These are phyloP conservation scores for Paramyrothecium roridum DNA, from an alignment of 2,329 filamentous ascomycete genomes.

Conservation along the genomic window DNA sequence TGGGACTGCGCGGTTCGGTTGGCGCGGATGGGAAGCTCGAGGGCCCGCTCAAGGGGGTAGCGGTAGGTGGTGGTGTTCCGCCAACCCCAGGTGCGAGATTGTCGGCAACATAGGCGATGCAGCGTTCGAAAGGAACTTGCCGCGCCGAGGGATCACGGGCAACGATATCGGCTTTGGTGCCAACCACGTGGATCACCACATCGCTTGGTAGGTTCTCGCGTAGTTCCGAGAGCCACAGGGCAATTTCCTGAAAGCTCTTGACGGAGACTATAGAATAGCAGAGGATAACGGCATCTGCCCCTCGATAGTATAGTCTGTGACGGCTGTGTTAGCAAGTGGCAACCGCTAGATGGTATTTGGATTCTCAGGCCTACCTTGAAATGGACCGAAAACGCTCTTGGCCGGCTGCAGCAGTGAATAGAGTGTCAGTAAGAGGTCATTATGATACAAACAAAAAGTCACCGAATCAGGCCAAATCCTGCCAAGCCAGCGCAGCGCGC, in stretches of 20 bases:
- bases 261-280: constrained; percentile 93
- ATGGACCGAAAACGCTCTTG: constrained; percentile 96
- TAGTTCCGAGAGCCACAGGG: constrained; percentile 82
- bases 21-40: constrained; percentile 18
- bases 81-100: constrained; percentile 73
- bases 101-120: constrained; percentile 93
- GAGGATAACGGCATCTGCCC: constrained; percentile 88
- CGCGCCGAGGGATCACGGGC: constrained; percentile 74
- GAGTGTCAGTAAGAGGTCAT: constrained; percentile 1
- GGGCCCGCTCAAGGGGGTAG: constrained; percentile 34
- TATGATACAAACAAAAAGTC: not conserved
- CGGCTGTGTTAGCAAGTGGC: not conserved
- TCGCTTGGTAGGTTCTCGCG: constrained; percentile 73
- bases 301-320: constrained; percentile 77
- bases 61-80: constrained; percentile 65
- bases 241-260: constrained; percentile 86
- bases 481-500: not conserved
- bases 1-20: constrained; percentile 56
- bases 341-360: no score
- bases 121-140: constrained; percentile 89
- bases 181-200: constrained; percentile 89
- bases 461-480: constrained; percentile 2
- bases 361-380: constrained; percentile 57
- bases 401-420: constrained; percentile 51
- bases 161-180: constrained; percentile 90